Conservation (phyloP, 805 yeast species). For the Torulaspora maleeae region DNA sequence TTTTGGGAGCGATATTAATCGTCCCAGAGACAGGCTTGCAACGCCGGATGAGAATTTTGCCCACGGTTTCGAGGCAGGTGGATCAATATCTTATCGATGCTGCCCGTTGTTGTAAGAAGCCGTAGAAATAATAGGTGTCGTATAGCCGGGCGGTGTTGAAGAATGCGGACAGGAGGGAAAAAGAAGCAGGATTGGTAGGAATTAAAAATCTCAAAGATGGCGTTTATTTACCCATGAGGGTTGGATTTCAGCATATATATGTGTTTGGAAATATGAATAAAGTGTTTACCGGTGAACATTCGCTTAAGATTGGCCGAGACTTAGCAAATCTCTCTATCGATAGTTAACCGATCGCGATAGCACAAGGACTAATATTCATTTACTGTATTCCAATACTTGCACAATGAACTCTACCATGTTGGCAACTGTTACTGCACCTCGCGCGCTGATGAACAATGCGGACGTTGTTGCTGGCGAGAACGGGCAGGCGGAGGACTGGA, state of each 20-base stretch:
- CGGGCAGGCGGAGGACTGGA: slow-evolving; percentile 17
- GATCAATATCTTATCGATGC: not conserved
- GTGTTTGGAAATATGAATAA: slow-evolving; percentile 2
- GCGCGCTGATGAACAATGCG: not conserved
- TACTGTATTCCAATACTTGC: not conserved
- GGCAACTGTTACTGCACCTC: slow-evolving; percentile 8
- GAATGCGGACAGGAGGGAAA: not conserved
- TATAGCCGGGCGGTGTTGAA: not conserved
- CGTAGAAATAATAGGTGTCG: not conserved
- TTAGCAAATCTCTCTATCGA: slow-evolving; percentile 1
- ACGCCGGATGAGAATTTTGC: too few relatives aligned
- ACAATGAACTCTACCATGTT: slow-evolving; percentile 5
- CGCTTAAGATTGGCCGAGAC: not conserved
- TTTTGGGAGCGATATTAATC: slow-evolving; percentile 7
- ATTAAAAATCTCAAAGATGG: slow-evolving; percentile 1
- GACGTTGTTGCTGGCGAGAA: not conserved
- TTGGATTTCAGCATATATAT: not conserved
- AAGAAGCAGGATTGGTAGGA: not conserved
- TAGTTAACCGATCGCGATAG: not conserved
- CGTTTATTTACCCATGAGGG: not conserved
- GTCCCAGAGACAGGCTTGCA: too few relatives aligned
- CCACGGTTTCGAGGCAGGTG: not conserved
- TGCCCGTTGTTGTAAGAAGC: too few relatives aligned
- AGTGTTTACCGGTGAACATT: slow-evolving; percentile 3
- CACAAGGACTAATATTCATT: slow-evolving; percentile 2